Evolutionary conservation across 2,329 filamentous ascomycete genomes (phyloP).

Genomic region (Kalaharituber pfeilii): DNA sequence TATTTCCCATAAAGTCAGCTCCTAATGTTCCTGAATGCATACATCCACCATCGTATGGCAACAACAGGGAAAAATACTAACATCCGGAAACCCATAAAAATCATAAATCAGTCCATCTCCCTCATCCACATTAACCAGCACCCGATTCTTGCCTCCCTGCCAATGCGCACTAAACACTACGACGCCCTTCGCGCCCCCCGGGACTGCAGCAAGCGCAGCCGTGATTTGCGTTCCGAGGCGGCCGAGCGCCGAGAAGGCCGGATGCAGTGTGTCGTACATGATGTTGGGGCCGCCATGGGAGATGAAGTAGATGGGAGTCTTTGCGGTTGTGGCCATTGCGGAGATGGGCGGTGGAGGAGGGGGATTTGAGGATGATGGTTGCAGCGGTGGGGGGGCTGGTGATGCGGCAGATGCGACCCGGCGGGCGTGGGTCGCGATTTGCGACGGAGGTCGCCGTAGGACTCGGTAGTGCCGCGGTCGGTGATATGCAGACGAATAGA

Average conservation of each 20-base stretch:
- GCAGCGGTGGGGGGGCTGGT: background rate
- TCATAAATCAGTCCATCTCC: constrained; percentile 18
- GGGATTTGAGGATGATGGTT: background rate
- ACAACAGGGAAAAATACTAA: background rate
- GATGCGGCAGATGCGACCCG: background rate
- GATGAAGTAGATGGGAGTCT: constrained; percentile 15
- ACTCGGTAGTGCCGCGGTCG: too few species aligned
- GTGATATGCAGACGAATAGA: too few species aligned
- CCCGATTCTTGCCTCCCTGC: constrained; percentile 45
- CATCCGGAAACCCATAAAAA: constrained; percentile 1
- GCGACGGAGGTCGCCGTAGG: too few species aligned
- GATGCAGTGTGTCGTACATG: constrained; percentile 51
- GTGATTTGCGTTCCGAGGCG: constrained; percentile 54
- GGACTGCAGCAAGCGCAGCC: background rate
- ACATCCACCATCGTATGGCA: background rate
- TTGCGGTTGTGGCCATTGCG: background rate
- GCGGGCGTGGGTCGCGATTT: background rate
- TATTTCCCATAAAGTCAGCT: background rate
- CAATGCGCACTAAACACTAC: constrained; percentile 66
- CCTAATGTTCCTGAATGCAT: too few species aligned
- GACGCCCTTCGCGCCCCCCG: constrained; percentile 43
- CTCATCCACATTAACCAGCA: constrained; percentile 39
- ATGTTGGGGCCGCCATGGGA: constrained; percentile 36
- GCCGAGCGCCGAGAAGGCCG: constrained; percentile 47
- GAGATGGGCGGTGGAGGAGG: background rate